Evolutionary conservation across 306 rosid species (phyloP).

Genomic region (Mucuna pruriens): DNA sequence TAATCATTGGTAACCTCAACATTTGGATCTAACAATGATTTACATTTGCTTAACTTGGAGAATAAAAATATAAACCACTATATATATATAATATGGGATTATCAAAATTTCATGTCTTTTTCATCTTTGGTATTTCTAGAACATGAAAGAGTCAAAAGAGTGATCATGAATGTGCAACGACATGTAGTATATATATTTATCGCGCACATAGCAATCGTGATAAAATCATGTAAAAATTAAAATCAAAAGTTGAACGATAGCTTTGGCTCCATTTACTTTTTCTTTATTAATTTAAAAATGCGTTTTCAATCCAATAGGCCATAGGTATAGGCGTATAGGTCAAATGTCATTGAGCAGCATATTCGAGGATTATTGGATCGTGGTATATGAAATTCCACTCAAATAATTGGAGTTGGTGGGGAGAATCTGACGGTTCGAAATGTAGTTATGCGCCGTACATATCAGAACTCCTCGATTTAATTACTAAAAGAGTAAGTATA

Average conservation of each 20-base stretch:
- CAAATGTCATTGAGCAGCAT: background rate
- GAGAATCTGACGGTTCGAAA: background rate
- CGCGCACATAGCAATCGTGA: background rate
- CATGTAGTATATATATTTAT: background rate
- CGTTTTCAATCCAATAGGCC: background rate
- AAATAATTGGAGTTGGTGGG: background rate
- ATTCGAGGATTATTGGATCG: background rate
- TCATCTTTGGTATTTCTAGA: constrained; percentile 22
- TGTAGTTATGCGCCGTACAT: too few species aligned
- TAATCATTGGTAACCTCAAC: constrained; percentile 17
- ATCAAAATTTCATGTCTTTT: constrained; percentile 36
- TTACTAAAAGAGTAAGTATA: too few species aligned
- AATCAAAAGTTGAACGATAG: background rate
- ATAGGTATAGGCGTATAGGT: background rate
- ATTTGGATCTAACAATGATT: constrained; percentile 26
- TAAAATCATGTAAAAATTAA: background rate
- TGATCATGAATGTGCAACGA: constrained; percentile 25
- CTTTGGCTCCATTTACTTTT: background rate
- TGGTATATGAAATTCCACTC: background rate
- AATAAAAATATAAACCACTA: constrained; percentile 10
- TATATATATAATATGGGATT: background rate
- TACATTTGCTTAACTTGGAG: constrained; percentile 23
- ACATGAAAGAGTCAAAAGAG: constrained; percentile 7
- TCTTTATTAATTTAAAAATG: background rate
- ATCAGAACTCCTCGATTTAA: too few species aligned